Evolutionary conservation across 345 rosid genomes (phyloP), one percentile per base, ranked within the genome.

Genomic region (Ceriops decandra): DNA sequence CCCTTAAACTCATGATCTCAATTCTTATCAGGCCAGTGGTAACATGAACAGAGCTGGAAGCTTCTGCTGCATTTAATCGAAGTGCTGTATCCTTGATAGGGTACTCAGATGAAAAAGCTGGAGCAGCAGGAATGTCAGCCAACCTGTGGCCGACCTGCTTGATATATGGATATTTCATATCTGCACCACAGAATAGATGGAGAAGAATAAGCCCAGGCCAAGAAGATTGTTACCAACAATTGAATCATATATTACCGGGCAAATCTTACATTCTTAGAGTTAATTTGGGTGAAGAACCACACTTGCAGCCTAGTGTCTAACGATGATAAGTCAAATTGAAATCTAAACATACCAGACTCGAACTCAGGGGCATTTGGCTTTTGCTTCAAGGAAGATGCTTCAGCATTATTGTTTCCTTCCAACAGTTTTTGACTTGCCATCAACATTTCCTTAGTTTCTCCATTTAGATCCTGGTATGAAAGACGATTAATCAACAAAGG

Each of bases 11-110:
- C 69, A 72, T 52, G 66, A 69, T 73, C 58, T 90, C 83, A 76
- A 95, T 83, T 78, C 90, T 91, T 54, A 95, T 83, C 82, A 90
- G 80, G 62, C 92, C 92, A 59, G 96, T 90, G 38, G 86, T 89
- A 46, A 91, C 84, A 67, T 84, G 89, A 52, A 83, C 83, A 1
- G 95, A 90, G 65, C 87, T 84, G 49, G 99, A 89, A 20, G 95
- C 56, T 67, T 86, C 86, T 56, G 87, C 80, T 15, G 78, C 78
- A 68, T 87, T 81, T 64, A 87, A 68, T 56, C 58, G 83, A 54
- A 81, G 73, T 57, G 81, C 77, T 4, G 77, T 82, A 4, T 85
- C 92, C 76, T 95, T 95, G 47, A 83, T 51, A 6, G 91, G 87
- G 80, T 82, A 79, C 80, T 91, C 93, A 0, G 88, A 87, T 46